phyloP scores from a whole-genome alignment of 2,329 filamentous ascomycete species.

The Paecilomyces variotii region DNA sequence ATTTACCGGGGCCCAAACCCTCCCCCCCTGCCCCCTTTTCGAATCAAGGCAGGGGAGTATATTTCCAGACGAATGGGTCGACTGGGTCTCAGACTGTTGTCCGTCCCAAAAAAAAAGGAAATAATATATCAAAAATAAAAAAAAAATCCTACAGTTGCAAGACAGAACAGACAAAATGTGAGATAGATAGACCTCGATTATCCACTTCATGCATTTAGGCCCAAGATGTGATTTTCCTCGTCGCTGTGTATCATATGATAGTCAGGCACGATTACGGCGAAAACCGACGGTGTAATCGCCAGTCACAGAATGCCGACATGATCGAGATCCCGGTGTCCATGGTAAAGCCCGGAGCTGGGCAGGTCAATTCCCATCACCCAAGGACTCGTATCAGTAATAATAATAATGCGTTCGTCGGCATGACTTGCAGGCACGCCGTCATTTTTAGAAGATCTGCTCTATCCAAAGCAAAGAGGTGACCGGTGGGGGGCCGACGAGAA shows the following conservation, averaged over 20 bases:
- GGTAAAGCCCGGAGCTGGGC: background rate
- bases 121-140: background rate
- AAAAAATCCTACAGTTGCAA: background rate
- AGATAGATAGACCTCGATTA: background rate
- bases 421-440: background rate
- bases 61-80: background rate
- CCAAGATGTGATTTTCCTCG: background rate
- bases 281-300: background rate
- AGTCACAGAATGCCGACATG: background rate
- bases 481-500: constrained; percentile 9
- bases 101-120: background rate
- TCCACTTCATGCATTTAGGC: background rate
- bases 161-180: background rate
- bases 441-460: background rate
- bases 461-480: background rate
- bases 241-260: background rate
- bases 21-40: background rate
- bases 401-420: background rate
- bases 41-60: background rate
- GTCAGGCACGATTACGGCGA: background rate
- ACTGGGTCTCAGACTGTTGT: background rate
- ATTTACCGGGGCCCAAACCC: background rate
- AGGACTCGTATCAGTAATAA: background rate
- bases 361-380: constrained; percentile 11
- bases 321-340: background rate